These are phyloP conservation scores for Calonectria montana DNA, from an alignment of 2,329 filamentous ascomycete genomes.

Conservation along the genomic window DNA sequence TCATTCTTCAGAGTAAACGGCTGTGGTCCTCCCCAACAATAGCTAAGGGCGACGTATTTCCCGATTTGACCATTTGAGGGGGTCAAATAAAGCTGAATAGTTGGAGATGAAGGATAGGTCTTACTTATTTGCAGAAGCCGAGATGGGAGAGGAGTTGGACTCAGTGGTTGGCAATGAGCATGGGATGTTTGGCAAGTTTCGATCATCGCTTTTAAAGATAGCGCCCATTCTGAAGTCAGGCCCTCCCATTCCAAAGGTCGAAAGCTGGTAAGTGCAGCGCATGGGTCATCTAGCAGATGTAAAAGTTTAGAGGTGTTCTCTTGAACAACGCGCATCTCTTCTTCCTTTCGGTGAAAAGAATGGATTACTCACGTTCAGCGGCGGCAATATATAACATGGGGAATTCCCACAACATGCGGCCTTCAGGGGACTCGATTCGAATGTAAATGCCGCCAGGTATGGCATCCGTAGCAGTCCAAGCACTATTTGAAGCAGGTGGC, in stretches of 20 bases:
- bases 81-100: neutral
- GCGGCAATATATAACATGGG: neutral
- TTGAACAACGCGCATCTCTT: neutral
- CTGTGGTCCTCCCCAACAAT: neutral
- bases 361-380: neutral
- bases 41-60: neutral
- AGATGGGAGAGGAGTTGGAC: neutral
- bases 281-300: neutral
- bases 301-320: neutral
- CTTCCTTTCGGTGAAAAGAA: neutral
- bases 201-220: neutral
- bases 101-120: neutral
- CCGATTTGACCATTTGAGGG: neutral
- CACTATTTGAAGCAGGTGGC: neutral
- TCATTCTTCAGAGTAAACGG: neutral
- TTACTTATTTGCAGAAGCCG: neutral
- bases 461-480: neutral
- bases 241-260: neutral
- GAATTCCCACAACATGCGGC: neutral
- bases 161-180: neutral
- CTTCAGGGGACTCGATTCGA: neutral
- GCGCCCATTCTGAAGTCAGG: neutral
- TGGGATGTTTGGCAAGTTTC: neutral
- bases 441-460: neutral
- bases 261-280: neutral